A percentile compares a stretch with the other conserved stretches of the same genome.
These are phyloP conservation scores for Plectosphaerella plurivora DNA, from an alignment of 2,329 filamentous ascomycete genomes.

Conservation along the genomic window DNA sequence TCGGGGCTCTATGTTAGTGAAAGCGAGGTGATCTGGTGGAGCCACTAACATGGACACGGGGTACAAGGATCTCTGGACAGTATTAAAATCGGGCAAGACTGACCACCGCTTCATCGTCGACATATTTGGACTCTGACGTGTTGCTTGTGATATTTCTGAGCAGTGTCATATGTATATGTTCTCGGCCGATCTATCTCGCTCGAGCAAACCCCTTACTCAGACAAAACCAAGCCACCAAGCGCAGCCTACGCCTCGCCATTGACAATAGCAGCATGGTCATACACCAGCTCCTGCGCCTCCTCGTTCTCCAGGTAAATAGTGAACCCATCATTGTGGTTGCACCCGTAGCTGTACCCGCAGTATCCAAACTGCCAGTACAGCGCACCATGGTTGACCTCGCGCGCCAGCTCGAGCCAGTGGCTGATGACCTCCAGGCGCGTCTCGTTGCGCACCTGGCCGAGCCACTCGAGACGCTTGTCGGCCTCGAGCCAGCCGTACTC, in stretches of 20 bases:
- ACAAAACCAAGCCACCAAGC: too few species aligned
- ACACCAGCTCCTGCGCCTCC: conserved; percentile 38
- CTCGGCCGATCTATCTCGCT: too few species aligned
- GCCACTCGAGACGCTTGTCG: conserved; percentile 38
- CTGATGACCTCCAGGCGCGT: conserved; percentile 40
- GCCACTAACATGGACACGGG: too few species aligned
- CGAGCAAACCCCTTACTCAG: too few species aligned
- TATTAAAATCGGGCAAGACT: too few species aligned
- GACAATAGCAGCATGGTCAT: conserved; percentile 36
- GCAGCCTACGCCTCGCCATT: conserved; percentile 26
- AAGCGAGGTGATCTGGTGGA: too few species aligned
- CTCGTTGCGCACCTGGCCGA: conserved; percentile 34
- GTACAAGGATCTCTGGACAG: too few species aligned
- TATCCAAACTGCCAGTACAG: conserved; percentile 55
- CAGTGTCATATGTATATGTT: too few species aligned
- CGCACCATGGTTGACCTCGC: conserved; percentile 43
- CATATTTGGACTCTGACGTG: too few species aligned
- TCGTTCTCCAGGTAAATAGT: conserved; percentile 50
- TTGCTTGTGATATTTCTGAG: too few species aligned
- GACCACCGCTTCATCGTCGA: too few species aligned
- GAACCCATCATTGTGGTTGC: conserved; percentile 52
- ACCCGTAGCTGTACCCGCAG: conserved; percentile 43
- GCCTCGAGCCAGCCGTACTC: conserved; percentile 51
- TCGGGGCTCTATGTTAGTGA: too few species aligned
- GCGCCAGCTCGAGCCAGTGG: conserved; percentile 43